Evolutionary conservation across 495 filamentous ascomycete genomes (phyloP), one percentile per base, ranked within the genome.

Genomic region (Chaetomidium leptoderma): DNA sequence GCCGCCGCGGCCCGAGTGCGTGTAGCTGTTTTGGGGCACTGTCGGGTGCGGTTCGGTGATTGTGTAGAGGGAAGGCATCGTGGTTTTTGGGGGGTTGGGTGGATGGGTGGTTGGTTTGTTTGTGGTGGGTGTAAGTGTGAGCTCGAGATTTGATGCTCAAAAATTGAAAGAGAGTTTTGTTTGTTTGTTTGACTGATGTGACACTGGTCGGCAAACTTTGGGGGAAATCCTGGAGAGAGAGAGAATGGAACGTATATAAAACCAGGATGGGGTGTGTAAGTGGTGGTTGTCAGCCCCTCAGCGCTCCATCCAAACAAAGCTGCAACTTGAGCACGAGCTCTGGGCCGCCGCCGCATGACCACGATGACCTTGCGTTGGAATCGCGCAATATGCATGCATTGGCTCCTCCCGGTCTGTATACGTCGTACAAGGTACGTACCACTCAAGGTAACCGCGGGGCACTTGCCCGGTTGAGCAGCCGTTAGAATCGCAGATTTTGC

Each of bases 1-100:
- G 39, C 92, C 92, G 62, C 92, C 92, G 32, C 91, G 89, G 66
- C 91, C 92, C 21, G 85, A 82, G 78, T 90, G 85, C 62, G 86
- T 77, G 71, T 84, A 86, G 63, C 74, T 74, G 70, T 79, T 76
- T 64, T 80, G 72, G 54, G 81, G 78, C 58, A 88, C 77, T 62
- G 86, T 85, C 30, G 90, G 89, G 78, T 90, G 86, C 50, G 90
- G 88, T 73, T 95, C 88, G 72, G 85, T 81, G 77, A 92, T 81
- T 65, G 80, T 80, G 83, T 86, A 88, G 66, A 17, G 37, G 36
- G 63, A 62, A 50, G 74, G 57, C 75, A 75, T 77, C 27, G 60
- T 42, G 23, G 26, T 54, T 50, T 30, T 46, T 50, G 17, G 30
- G 29, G 16, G 9, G n/a, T 63, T 48, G 51, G 46, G 27, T 61